phyloP scores from a whole-genome alignment of 1,139 yeast genomes.

The Debaryomyces coudertii region DNA sequence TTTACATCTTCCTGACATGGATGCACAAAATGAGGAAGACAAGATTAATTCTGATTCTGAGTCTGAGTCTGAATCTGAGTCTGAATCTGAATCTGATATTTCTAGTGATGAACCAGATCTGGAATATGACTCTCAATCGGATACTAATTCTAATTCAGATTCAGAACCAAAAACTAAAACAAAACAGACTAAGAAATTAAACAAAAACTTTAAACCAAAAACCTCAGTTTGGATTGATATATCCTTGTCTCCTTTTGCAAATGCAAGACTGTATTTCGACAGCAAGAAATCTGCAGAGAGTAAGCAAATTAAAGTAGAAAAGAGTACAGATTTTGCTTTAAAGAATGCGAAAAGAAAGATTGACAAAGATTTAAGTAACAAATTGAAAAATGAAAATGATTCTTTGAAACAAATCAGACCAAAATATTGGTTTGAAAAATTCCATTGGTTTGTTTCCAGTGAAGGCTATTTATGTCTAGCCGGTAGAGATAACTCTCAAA shows the following conservation, averaged over 20 bases:
- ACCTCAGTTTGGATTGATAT: constrained; percentile 70
- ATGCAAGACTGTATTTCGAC: constrained; percentile 85
- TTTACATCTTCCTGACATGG: constrained; percentile 56
- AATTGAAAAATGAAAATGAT: constrained; percentile 66
- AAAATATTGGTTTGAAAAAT: constrained; percentile 92
- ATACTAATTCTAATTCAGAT: constrained; percentile 35
- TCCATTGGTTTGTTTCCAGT: constrained; percentile 85
- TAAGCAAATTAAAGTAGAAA: constrained; percentile 80
- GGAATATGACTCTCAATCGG: constrained; percentile 28
- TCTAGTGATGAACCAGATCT: constrained; percentile 30
- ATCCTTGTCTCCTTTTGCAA: constrained; percentile 78
- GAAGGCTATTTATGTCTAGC: constrained; percentile 88
- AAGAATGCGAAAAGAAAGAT: constrained; percentile 85
- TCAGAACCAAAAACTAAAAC: constrained; percentile 16
- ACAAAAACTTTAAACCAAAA: constrained; percentile 23
- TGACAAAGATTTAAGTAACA: constrained; percentile 67
- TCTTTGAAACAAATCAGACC: constrained; percentile 66
- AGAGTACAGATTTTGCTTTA: constrained; percentile 76
- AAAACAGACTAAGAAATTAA: constrained; percentile 19
- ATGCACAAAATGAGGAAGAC: constrained; percentile 28
- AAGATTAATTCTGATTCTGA: constrained; percentile 33
- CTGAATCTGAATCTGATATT: constrained; percentile 26
- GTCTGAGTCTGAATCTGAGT: constrained; percentile 37
- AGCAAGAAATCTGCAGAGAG: constrained; percentile 75
- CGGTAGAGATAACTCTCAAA: constrained; percentile 83